Evolutionary conservation across 805 yeast genomes (phyloP).

Genomic region (Yarrowia sp.): DNA sequence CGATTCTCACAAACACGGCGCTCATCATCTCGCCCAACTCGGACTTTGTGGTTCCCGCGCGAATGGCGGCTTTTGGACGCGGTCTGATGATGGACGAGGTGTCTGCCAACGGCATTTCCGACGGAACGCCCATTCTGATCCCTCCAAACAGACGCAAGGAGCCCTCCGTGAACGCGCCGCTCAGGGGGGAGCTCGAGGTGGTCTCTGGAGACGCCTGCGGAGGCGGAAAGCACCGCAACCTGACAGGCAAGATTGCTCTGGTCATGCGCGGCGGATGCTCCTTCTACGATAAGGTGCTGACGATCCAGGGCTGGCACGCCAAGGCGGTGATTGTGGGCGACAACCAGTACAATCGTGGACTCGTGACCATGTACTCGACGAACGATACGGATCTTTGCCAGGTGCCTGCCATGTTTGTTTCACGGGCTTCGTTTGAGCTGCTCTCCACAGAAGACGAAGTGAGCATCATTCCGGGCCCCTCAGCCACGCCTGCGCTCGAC

Average conservation of each 20-base stretch:
- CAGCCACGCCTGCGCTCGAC: constrained; percentile 40
- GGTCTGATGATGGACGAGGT: constrained; percentile 29
- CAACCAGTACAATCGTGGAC: constrained; percentile 46
- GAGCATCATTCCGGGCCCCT: constrained; percentile 31
- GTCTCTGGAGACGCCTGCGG: constrained; percentile 34
- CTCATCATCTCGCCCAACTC: constrained; percentile 36
- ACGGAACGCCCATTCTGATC: constrained; percentile 26
- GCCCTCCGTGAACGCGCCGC: constrained; percentile 13
- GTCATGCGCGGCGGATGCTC: constrained; percentile 54
- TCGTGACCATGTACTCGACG: constrained; percentile 55
- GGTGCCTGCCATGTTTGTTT: constrained; percentile 54
- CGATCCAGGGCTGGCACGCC: constrained; percentile 48
- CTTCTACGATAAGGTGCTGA: constrained; percentile 51
- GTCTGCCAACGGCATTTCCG: background rate
- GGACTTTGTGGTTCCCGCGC: constrained; percentile 38
- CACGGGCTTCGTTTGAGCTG: constrained; percentile 45
- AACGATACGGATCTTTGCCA: constrained; percentile 45
- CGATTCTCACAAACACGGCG: constrained; percentile 31
- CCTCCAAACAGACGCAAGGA: constrained; percentile 29
- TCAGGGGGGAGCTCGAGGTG: constrained; percentile 33
- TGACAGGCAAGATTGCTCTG: constrained; percentile 39
- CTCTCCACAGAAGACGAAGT: constrained; percentile 31
- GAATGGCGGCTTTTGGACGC: constrained; percentile 44
- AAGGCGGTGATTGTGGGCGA: constrained; percentile 57
- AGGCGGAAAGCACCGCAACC: constrained; percentile 30